Conservation (phyloP, 169 alveolate genomes). For the Plasmodium reichenowi region DNA sequence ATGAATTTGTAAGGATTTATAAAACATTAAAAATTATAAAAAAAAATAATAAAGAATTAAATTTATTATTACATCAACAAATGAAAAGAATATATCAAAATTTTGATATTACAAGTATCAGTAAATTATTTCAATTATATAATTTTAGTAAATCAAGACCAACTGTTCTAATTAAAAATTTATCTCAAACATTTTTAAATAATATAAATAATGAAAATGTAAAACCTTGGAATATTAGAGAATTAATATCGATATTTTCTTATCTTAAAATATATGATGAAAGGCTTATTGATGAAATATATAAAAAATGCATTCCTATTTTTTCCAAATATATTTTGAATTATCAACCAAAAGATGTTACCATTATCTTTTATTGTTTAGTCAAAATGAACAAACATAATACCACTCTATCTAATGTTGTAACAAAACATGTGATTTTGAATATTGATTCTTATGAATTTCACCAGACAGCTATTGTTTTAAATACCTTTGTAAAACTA, state of each 20-base stretch:
- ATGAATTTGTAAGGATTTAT: conserved; percentile 48
- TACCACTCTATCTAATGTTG: conserved; percentile 23
- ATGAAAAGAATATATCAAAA: conserved; percentile 60
- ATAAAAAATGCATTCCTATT: conserved; percentile 43
- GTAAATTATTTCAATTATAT: conserved; percentile 64
- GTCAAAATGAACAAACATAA: conserved; percentile 41
- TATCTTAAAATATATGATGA: conserved; percentile 31
- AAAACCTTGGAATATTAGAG: conserved; percentile 65
- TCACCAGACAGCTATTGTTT: conserved; percentile 45
- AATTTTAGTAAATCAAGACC: conserved; percentile 34
- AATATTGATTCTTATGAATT: conserved; percentile 29
- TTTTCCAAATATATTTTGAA: conserved; percentile 25
- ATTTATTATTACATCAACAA: conserved; percentile 61
- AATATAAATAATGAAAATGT: not conserved
- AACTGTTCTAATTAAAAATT: conserved; percentile 26
- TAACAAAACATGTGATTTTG: conserved; percentile 29
- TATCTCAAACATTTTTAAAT: conserved; percentile 27
- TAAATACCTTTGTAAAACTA: conserved; percentile 25
- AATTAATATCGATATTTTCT: conserved; percentile 45
- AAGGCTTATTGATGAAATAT: conserved; percentile 14
- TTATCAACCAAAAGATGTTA: conserved; percentile 56
- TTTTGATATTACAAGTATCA: conserved; percentile 50
- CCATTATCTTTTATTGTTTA: conserved; percentile 37
- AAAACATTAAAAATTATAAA: conserved; percentile 42
- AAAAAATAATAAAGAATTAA: conserved; percentile 33